Conservation (phyloP, 1,284 basidiomycete genomes). For the Fomitopsis pinicola region DNA sequence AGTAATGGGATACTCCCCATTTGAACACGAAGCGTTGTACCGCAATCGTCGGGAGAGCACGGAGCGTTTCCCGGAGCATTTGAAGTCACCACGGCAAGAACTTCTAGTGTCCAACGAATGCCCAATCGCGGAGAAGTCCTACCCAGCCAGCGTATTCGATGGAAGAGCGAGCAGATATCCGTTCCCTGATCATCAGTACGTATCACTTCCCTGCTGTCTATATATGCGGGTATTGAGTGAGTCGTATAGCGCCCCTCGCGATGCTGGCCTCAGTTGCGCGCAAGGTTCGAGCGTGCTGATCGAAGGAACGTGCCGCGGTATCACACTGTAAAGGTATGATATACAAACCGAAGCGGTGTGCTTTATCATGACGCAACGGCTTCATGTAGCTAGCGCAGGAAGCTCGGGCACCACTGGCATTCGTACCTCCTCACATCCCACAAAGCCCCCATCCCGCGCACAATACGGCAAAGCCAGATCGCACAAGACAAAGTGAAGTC, state of each 20-base stretch:
- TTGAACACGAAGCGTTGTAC: slow-evolving; percentile 77
- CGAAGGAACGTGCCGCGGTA: slow-evolving; percentile 70
- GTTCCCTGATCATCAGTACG: slow-evolving; percentile 86
- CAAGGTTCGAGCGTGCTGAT: slow-evolving; percentile 78
- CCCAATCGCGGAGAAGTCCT: slow-evolving; percentile 70
- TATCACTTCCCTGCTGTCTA: slow-evolving; percentile 7
- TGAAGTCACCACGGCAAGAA: slow-evolving; percentile 58
- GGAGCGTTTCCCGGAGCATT: slow-evolving; percentile 67
- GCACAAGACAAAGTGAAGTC: slow-evolving; percentile 26
- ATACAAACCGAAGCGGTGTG: slow-evolving; percentile 49
- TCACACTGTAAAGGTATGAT: slow-evolving; percentile 84
- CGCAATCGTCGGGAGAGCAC: slow-evolving; percentile 79
- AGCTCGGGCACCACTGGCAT: slow-evolving; percentile 80
- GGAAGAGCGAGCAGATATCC: slow-evolving; percentile 80
- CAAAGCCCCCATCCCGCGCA: slow-evolving; percentile 41
- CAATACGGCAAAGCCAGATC: slow-evolving; percentile 42
- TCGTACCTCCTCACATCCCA: slow-evolving; percentile 72
- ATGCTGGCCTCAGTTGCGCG: slow-evolving; percentile 73
- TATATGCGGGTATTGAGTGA: too few relatives aligned
- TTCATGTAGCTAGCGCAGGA: slow-evolving; percentile 65
- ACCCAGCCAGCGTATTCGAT: slow-evolving; percentile 55
- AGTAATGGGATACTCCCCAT: slow-evolving; percentile 88
- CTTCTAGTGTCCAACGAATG: slow-evolving; percentile 89
- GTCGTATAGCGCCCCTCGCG: slow-evolving; percentile 65
- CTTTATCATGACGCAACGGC: slow-evolving; percentile 85